Evolutionary conservation across 129 eudicot genomes (phyloP).

Genomic region (Saussurea involucrata): DNA sequence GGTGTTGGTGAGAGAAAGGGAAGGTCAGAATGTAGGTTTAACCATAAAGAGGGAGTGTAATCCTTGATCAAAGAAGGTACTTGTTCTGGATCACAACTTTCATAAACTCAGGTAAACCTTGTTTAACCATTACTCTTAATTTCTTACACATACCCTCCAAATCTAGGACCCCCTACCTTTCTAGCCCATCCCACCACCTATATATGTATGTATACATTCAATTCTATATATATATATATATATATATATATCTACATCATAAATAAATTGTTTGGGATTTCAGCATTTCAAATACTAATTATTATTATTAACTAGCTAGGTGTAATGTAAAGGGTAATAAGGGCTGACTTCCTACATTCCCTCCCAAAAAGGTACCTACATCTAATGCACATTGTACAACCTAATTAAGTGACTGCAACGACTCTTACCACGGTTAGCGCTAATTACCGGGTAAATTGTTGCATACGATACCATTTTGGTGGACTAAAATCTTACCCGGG

Average conservation of each 20-base stretch:
- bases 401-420: too few relatives aligned
- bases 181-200: constrained; percentile 24
- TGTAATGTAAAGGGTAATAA: neutral
- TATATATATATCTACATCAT: neutral
- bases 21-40: constrained; percentile 30
- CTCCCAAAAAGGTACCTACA: neutral
- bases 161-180: constrained; percentile 47
- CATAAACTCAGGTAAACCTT: constrained; percentile 45
- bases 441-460: too few relatives aligned
- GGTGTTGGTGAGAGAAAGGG: constrained; percentile 5
- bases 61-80: constrained; percentile 37
- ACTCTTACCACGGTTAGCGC: too few relatives aligned
- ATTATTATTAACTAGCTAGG: too few relatives aligned
- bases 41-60: constrained; percentile 34
- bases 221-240: neutral
- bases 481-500: too few relatives aligned
- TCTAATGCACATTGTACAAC: neutral
- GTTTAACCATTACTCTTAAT: constrained; percentile 35
- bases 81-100: constrained; percentile 38
- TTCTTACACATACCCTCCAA: constrained; percentile 36
- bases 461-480: too few relatives aligned
- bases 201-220: neutral
- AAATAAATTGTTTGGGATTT: neutral
- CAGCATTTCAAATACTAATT: neutral
- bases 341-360: neutral